Evolutionary conservation across 2,329 filamentous ascomycete species (phyloP), one percentile per base, ranked within the genome.

Genomic region (Colletotrichum tamarilloi): DNA sequence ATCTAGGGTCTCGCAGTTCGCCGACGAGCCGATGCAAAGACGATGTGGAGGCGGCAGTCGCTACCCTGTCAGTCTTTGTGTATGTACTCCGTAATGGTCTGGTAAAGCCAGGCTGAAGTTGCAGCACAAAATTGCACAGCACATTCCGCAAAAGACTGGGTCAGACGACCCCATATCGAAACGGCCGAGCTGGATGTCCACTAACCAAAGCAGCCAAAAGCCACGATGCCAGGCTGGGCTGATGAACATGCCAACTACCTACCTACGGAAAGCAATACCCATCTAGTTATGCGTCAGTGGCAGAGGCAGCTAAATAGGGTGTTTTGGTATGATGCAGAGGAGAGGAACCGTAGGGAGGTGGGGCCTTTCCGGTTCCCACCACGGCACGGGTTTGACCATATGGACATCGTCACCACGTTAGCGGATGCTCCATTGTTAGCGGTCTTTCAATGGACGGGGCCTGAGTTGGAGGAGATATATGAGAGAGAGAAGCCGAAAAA

Each of bases 1-100:
- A 65, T 70, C 66, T 65, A 49, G 60, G 67, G 58, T 35, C 70
- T 70, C 67, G 70, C 67, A 73, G 70, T 73, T 73, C 60, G 70
- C 67, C 70, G 70, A 73, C 26, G 67, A 69, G 70, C 59, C 70
- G 67, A 70, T 26, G 22, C 28, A 46, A 55, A 70, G 67, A 70
- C 59, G 55, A 69, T 65, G 70, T 70, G 70, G 67, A 56, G 60
- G 55, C 46, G 30, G n/a, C 62, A 56, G 22, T 55, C 60, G 59
- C 67, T 65, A 28, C 66, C 53, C 46, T 14, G 66, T 60, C 66
- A 32, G 12, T n/a, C 2, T 52, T 22, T 19, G 9, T 14, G 35
- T 14, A 32, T 14, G 35, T 14, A 32, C 30, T 32, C 30, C 30
- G 30, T 32, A 32, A 11, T 32, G 9, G 35, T 42, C 6, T 42